Conservation (phyloP, 495 filamentous ascomycete species). For the Beverwykella pulmonaria region DNA sequence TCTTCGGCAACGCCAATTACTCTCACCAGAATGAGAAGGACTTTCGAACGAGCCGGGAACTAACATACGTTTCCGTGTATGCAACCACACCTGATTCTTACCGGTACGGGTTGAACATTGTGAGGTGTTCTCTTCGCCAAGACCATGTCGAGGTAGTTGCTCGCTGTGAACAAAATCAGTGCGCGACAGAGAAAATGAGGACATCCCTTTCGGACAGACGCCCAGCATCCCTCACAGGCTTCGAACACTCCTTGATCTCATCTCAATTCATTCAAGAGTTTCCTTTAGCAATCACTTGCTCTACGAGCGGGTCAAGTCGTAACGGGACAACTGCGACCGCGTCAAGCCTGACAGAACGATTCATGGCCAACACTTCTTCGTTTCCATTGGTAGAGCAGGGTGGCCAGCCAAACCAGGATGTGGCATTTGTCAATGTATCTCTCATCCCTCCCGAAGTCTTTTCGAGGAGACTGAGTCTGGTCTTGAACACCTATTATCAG, state of each 20-base stretch:
- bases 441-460: constrained; percentile 19
- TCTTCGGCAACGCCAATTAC: constrained; percentile 10
- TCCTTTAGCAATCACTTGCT: neutral
- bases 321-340: too few relatives aligned
- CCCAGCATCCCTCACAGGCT: constrained; percentile 7
- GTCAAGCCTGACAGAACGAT: constrained; percentile 22
- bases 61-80: constrained; percentile 5
- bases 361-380: constrained; percentile 19
- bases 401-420: neutral
- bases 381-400: constrained; percentile 13
- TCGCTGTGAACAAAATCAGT: constrained; percentile 19
- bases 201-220: constrained; percentile 18
- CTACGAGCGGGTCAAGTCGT: too few relatives aligned
- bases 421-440: constrained; percentile 13
- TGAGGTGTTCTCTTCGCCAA: constrained; percentile 26
- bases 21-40: neutral
- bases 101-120: constrained; percentile 9
- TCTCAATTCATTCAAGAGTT: constrained; percentile 1
- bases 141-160: constrained; percentile 27
- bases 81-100: neutral
- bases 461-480: constrained; percentile 24
- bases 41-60: neutral
- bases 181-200: constrained; percentile 23
- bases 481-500: constrained; percentile 38
- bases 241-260: constrained; percentile 23